Base-by-base conservation (phyloP, 108 stramenopile genomes). In the Skeletonema potamos region DNA sequence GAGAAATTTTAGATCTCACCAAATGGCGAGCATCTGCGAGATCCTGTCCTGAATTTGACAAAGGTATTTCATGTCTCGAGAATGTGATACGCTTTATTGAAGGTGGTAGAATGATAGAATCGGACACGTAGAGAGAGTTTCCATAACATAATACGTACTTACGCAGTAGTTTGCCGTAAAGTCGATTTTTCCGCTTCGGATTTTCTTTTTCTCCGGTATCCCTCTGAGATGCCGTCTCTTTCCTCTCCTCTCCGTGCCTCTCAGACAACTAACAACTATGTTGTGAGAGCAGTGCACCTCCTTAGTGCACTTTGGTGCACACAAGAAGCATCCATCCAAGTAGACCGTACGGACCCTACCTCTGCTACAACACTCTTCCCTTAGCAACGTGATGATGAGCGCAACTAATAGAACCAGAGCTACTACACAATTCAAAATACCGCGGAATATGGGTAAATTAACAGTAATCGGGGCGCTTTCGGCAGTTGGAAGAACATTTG, bases 1-100 rank as follows among this genome's bases (percentile, higher is more conserved):
- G 46, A 2, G 64, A 54, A 9, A 41, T 78, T 1, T 51, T 78
- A 29, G 54, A 27, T 9, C 46, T 71, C n/a, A 71, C 65, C 51
- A 64, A 70, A 51, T 61, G 43, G 54, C 37, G 51, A 56, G 64
- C 64, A 48, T 66, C 64, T 1, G 9, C 10, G 22, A 28, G 51
- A 41, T 41, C 39, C 39, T 41, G 8, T 37, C 48, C 12, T 56
- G 51, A 58, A 9, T 22, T 76, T 1, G 27, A 34, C 0, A 54
- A 67, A 24, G 69, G 70, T 29, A 71, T 78, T 17, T 0, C 1
- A 7, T 54, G 77, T 46, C 56, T 78, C 27, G 70, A 78, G 62
- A 66, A 58, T 43, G 48, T 71, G 36, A 54, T 70, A 37, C 11
- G 9, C 39, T 39, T 51, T 12, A 1, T 70, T 22, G 46, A 70